Evolutionary conservation across 73 alveolate species (phyloP), one percentile per base, ranked within the genome.

Genomic region (Paramecium primaurelia): DNA sequence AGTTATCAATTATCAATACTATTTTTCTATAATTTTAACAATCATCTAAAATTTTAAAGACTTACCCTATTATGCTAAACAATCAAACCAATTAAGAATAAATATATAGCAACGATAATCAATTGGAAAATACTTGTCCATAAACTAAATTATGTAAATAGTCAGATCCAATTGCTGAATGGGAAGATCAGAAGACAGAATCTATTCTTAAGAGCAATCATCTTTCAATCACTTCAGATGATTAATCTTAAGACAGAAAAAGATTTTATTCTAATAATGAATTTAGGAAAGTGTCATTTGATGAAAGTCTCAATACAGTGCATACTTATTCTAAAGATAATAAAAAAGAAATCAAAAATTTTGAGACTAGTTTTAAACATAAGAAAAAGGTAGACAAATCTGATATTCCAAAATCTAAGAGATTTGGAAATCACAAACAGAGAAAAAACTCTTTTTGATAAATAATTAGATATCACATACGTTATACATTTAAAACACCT

Each of bases 211-310:
- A 64, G 49, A 54, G 8, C 14, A 64, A 64, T 32, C 84, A 28
- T 12, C 20, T 26, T 25, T 26, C 58, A 14, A 26, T 30, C 18
- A 73, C 11, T 14, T 3, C 14, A 68, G 84, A 68, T 12, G 12
- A 68, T 32, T 14, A 68, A 34, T 26, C 40, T 32, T 8, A 73
- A 16, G 59, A 32, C 18, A 32, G 36, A 16, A 73, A 32, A 14
- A 32, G 87, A 36, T 73, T 22, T 73, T 73, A 34, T 22, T 73
- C 87, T 12, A 40, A 73, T 9, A 20, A 42, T 14, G 58, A 49
- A 3, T 80, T 34, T 20, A 80, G 91, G 45, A 80, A 80, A 80
- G 91, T 80, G 22, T 80, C 91, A 1, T 80, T 80, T 47, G 91
- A 80, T 49, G 91, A 80, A 47, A 45, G 49, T 45, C 58, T 80